Conservation (phyloP, 2,329 filamentous ascomycete genomes). For the Monosporascus sp. region DNA sequence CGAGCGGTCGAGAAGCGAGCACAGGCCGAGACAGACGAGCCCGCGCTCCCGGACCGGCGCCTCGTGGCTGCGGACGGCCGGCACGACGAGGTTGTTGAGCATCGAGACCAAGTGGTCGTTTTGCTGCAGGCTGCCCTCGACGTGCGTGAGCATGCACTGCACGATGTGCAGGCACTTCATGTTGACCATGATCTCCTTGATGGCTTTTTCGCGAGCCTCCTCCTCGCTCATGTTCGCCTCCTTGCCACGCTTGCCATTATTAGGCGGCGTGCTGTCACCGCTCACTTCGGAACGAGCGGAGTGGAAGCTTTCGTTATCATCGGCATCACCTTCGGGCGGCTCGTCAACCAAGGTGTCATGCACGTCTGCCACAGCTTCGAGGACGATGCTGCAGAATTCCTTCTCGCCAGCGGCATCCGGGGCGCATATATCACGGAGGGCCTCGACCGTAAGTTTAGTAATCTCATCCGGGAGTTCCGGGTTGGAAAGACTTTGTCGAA, state of each 20-base stretch:
- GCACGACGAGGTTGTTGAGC: conserved; percentile 94
- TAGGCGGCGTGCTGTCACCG: conserved; percentile 52
- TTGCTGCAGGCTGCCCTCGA: conserved; percentile 79
- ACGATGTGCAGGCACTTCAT: conserved; percentile 98
- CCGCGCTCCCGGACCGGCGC: conserved; percentile 88
- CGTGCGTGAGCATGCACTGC: conserved; percentile 94
- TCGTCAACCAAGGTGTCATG: conserved; percentile 87
- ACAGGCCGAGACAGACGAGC: conserved; percentile 82
- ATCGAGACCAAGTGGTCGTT: conserved; percentile 94
- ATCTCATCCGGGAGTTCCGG: conserved; percentile 87
- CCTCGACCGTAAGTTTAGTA: conserved; percentile 80
- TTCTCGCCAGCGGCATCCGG: conserved; percentile 67
- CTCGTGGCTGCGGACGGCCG: conserved; percentile 88
- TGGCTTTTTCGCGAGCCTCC: conserved; percentile 65
- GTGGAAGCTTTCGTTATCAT: conserved; percentile 79
- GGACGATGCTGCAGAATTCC: conserved; percentile 77
- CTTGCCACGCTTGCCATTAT: conserved; percentile 35
- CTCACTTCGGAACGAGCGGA: conserved; percentile 85
- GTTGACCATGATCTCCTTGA: conserved; percentile 91
- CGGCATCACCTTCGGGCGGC: conserved; percentile 33
- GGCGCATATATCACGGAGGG: conserved; percentile 77
- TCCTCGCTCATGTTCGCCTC: conserved; percentile 51
- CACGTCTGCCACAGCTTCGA: conserved; percentile 93
- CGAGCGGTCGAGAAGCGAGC: conserved; percentile 84
- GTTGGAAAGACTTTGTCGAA: conserved; percentile 79